Percentiles rank a stretch among this genome's conserved stretches.
Evolutionary conservation across 2,329 filamentous ascomycete genomes (phyloP).

Genomic region (Fusarium cyanostomum): DNA sequence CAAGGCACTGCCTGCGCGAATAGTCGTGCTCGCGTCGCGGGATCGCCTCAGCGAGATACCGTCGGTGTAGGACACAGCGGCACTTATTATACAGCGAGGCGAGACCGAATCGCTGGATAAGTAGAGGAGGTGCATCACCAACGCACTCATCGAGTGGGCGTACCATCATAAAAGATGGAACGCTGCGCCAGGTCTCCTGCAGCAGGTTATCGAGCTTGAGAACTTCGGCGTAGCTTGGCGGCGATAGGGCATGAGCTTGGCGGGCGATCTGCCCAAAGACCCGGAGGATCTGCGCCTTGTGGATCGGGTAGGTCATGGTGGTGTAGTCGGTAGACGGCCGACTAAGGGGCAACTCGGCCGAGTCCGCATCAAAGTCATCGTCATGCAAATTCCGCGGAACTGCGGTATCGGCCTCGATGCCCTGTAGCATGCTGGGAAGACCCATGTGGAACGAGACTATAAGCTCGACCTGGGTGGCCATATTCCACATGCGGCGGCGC

Average conservation of each 20-base stretch:
- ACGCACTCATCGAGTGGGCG: slow-evolving; percentile 59
- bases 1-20: slow-evolving; percentile 61
- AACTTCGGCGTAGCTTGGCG: slow-evolving; percentile 60
- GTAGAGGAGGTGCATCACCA: slow-evolving; percentile 55
- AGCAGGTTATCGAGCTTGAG: slow-evolving; percentile 58
- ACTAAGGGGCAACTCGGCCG: slow-evolving; percentile 62
- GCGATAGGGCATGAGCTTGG: slow-evolving; percentile 59
- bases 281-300: slow-evolving; percentile 58
- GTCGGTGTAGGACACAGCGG: slow-evolving; percentile 64
- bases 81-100: slow-evolving; percentile 63
- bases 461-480: slow-evolving; percentile 67
- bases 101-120: slow-evolving; percentile 65
- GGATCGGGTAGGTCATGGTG: slow-evolving; percentile 63
- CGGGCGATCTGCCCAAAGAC: slow-evolving; percentile 61
- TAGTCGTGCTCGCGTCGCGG: slow-evolving; percentile 59
- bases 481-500: slow-evolving; percentile 62
- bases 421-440: slow-evolving; percentile 71
- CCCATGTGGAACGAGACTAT: slow-evolving; percentile 74
- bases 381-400: slow-evolving; percentile 71
- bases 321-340: slow-evolving; percentile 69
- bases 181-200: slow-evolving; percentile 54
- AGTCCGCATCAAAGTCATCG: slow-evolving; percentile 69
- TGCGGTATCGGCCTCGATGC: slow-evolving; percentile 70
- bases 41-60: slow-evolving; percentile 58
- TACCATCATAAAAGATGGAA: slow-evolving; percentile 61